A percentile compares a stretch with the other conserved stretches of the same genome.
These are phyloP conservation scores for Metarhizium guizhouense DNA, from an alignment of 2,329 filamentous ascomycete genomes.

Conservation along the genomic window DNA sequence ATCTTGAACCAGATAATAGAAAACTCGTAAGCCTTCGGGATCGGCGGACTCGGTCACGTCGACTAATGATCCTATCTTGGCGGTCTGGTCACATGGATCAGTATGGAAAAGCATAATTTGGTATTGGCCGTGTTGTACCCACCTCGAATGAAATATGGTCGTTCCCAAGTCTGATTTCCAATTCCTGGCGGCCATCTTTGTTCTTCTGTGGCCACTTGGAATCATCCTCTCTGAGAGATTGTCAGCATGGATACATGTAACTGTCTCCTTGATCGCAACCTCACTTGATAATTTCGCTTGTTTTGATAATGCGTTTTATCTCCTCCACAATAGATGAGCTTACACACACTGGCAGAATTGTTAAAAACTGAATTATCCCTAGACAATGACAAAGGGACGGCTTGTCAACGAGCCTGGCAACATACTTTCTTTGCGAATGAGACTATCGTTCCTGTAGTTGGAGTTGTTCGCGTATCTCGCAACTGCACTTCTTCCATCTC, in stretches of 20 bases:
- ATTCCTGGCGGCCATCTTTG: constrained; percentile 93
- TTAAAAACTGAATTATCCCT: background rate
- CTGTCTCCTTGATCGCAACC: constrained; percentile 11
- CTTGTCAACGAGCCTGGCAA: constrained; percentile 6
- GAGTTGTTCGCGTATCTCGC: constrained; percentile 98
- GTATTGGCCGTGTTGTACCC: constrained; percentile 16
- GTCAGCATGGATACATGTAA: background rate
- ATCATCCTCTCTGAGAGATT: constrained; percentile 72
- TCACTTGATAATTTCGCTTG: constrained; percentile 95
- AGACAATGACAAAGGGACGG: background rate
- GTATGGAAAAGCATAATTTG: background rate
- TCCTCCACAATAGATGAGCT: constrained; percentile 84
- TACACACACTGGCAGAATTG: constrained; percentile 67
- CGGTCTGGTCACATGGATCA: constrained; percentile 55
- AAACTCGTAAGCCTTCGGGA: constrained; percentile 90
- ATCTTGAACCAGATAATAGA: constrained; percentile 98
- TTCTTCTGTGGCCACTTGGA: constrained; percentile 99
- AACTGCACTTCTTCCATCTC: constrained; percentile 86
- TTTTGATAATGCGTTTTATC: constrained; percentile 94
- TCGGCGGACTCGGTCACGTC: constrained; percentile 95
- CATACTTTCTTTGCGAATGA: constrained; percentile 99
- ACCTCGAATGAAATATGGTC: constrained; percentile 99
- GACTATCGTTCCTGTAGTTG: constrained; percentile 96
- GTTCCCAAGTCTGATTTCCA: constrained; percentile 87
- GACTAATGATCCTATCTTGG: constrained; percentile 93